Evolutionary conservation across 2,329 filamentous ascomycete genomes (phyloP), one percentile per base, ranked within the genome.

Genomic region (Camillea tinctor): DNA sequence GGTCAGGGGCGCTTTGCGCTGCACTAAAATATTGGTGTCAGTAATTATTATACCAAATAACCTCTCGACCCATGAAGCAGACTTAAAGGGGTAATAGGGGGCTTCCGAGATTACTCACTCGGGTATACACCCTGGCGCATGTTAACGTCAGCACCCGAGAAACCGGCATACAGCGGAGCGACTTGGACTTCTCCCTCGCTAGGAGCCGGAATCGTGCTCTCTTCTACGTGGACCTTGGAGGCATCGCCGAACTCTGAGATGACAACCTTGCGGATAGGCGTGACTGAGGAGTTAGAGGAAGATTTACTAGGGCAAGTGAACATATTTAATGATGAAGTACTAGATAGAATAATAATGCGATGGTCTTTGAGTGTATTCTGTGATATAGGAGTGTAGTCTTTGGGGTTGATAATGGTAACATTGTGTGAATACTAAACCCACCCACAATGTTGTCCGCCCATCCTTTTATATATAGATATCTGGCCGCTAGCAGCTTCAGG

Each of bases 51-150:
- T 30, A 30, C 26, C 13, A 11, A 11, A 11, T 30, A 30, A 9
- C 13, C 13, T 30, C 2, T 30, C 13, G 8, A 30, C 26, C 13
- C 26, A 2, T 9, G 26, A 30, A 2, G 13, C 13, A 7, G 7
- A 11, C 7, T 30, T 9, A 30, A 30, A 11, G 26, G 7, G 26
- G 26, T 7, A 9, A 30, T 7, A 2, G 13, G 13, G 26, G 26
- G 13, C 26, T 30, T 11, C 26, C 26, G 6, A 30, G 13, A 30
- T 30, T 11, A 30, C 26, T 30, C 26, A 30, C 26, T 63, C 1
- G 79, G 80, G 62, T 83, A 83, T n/a, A 62, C 64, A 58, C 81
- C 80, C 20, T 75, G 69, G 21, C 80, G 77, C 81, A 83, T 83
- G 62, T 77, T 76, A 68, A 82, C 75, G 65, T 83, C 81, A 60